phyloP scores from a whole-genome alignment of 164 flowering plant genomes.

The Liquidambar formosana region DNA sequence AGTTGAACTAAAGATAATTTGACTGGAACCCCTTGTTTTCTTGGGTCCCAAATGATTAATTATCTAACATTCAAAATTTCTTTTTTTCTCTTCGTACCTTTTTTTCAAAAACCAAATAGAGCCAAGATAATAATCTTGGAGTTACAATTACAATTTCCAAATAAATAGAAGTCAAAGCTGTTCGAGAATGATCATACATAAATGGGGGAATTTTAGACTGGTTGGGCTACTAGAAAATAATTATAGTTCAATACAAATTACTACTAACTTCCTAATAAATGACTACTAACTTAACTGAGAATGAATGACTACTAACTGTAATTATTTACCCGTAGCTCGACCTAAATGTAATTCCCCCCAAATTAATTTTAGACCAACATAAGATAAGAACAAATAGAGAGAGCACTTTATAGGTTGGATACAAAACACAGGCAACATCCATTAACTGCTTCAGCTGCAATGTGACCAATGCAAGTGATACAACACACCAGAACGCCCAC shows the following conservation, averaged over 20 bases:
- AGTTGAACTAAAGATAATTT: not conserved
- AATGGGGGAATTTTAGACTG: too few relatives aligned
- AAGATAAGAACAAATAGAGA: not conserved
- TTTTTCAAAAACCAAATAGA: not conserved
- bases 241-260: too few relatives aligned
- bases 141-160: not conserved
- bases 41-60: not conserved
- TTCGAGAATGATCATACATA: not conserved
- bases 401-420: conserved; percentile 36
- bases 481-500: conserved; percentile 62
- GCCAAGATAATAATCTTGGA: not conserved
- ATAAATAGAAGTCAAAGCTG: not conserved
- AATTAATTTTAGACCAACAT: not conserved
- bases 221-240: too few relatives aligned
- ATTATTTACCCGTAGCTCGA: too few relatives aligned
- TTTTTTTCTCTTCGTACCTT: not conserved
- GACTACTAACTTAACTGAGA: too few relatives aligned
- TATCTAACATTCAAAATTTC: not conserved
- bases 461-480: conserved; percentile 65
- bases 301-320: too few relatives aligned
- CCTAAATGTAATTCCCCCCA: too few relatives aligned
- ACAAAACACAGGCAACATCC: conserved; percentile 88
- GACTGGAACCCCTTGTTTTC: not conserved
- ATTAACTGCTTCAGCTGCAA: conserved; percentile 68
- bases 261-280: too few relatives aligned